Conservation (phyloP, 352 stramenopile species). For the Thalassiosira sp. region DNA sequence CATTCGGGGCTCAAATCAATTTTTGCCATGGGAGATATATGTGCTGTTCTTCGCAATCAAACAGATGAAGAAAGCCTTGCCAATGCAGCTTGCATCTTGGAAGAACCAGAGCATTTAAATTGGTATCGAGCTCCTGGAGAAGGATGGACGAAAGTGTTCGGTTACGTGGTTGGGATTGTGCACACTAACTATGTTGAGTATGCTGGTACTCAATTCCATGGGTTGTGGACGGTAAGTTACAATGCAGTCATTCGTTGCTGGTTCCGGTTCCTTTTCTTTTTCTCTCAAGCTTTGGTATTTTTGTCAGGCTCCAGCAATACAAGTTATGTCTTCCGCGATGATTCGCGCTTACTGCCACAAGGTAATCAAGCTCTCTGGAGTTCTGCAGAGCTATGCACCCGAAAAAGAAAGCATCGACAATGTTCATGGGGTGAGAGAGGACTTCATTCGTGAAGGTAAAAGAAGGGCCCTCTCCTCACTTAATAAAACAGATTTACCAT, state of each 20-base stretch:
- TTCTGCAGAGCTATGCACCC: slow-evolving; percentile 64
- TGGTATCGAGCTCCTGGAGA: slow-evolving; percentile 74
- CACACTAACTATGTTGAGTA: slow-evolving; percentile 85
- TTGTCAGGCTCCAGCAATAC: slow-evolving; percentile 51
- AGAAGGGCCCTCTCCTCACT: slow-evolving; percentile 18
- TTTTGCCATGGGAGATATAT: slow-evolving; percentile 79
- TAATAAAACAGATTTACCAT: slow-evolving; percentile 8
- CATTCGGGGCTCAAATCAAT: slow-evolving; percentile 62
- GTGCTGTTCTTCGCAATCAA: slow-evolving; percentile 41
- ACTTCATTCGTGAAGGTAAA: slow-evolving; percentile 46
- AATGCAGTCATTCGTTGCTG: not conserved
- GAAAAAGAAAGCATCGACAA: slow-evolving; percentile 71
- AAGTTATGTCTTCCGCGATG: slow-evolving; percentile 75
- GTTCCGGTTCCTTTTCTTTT: not conserved
- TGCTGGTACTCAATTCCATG: slow-evolving; percentile 51
- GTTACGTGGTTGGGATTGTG: slow-evolving; percentile 80
- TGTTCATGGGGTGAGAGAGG: slow-evolving; percentile 70
- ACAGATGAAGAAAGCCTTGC: slow-evolving; percentile 23
- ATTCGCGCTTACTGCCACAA: slow-evolving; percentile 81
- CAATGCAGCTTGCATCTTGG: slow-evolving; percentile 50
- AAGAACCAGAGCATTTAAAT: slow-evolving; percentile 80
- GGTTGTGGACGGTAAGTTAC: slow-evolving; percentile 36
- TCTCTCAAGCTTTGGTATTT: slow-evolving; percentile 1
- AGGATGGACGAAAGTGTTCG: slow-evolving; percentile 75
- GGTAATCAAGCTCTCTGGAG: slow-evolving; percentile 68